Evolutionary conservation across 202 grass and related monocot species (phyloP).

Genomic region (Panicum virgatum): DNA sequence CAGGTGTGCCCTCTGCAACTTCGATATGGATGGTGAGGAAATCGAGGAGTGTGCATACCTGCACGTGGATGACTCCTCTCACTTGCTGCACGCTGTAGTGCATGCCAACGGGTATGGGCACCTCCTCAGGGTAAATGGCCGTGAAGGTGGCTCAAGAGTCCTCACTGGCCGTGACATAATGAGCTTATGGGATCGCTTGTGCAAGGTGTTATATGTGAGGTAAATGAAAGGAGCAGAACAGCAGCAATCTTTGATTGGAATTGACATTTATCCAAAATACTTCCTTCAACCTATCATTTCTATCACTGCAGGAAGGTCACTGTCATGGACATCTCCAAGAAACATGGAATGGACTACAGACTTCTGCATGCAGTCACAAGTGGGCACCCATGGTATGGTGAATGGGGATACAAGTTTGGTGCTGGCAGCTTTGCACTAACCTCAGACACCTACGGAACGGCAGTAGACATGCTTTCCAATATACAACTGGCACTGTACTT

Average conservation of each 20-base stretch:
- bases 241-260: background rate
- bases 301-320: constrained; percentile 76
- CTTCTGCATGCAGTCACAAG: constrained; percentile 74
- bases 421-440: constrained; percentile 85
- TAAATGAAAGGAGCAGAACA: constrained; percentile 15
- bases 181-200: constrained; percentile 91
- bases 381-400: constrained; percentile 90
- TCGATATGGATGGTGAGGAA: constrained; percentile 61
- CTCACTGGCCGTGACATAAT: constrained; percentile 88
- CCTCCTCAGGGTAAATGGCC: constrained; percentile 93
- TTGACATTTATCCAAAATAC: background rate
- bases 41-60: constrained; percentile 54
- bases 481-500: constrained; percentile 62
- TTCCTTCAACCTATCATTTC: background rate
- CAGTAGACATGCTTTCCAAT: constrained; percentile 65
- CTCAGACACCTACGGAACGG: constrained; percentile 62
- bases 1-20: constrained; percentile 83
- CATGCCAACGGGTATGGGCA: constrained; percentile 93
- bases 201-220: constrained; percentile 82
- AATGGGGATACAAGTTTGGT: constrained; percentile 95
- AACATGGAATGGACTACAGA: constrained; percentile 91
- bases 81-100: constrained; percentile 88
- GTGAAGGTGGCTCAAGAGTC: constrained; percentile 74
- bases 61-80: constrained; percentile 73
- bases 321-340: constrained; percentile 97